Conservation (phyloP, 2,329 filamentous ascomycete species). For the Knoxdaviesia proteae region DNA sequence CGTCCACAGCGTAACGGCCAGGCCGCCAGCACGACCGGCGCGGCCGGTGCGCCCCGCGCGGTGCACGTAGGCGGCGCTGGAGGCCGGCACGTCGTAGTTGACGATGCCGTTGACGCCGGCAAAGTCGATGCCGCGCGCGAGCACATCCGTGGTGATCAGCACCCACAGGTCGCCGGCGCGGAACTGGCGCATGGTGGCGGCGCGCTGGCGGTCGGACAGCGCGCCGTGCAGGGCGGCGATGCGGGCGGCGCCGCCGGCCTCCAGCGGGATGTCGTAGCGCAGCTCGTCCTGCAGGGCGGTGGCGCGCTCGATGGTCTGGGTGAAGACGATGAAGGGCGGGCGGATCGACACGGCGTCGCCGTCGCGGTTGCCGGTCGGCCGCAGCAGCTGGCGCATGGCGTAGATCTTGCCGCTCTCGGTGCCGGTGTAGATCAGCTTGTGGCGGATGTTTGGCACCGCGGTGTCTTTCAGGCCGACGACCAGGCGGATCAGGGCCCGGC, state of each 20-base stretch:
- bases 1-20: conserved; percentile 87
- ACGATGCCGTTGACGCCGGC: conserved; percentile 87
- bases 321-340: conserved; percentile 86
- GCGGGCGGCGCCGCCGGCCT: conserved; percentile 64
- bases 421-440: conserved; percentile 76
- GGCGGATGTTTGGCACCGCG: conserved; percentile 76
- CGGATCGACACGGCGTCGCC: conserved; percentile 39
- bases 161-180: conserved; percentile 88
- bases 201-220: conserved; percentile 54
- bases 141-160: conserved; percentile 82
- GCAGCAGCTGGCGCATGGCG: conserved; percentile 72
- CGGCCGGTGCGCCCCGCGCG: conserved; percentile 80
- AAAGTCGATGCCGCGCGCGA: conserved; percentile 87
- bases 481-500: conserved; percentile 42
- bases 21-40: conserved; percentile 67
- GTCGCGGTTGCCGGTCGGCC: conserved; percentile 34
- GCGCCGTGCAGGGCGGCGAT: conserved; percentile 83
- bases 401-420: conserved; percentile 88
- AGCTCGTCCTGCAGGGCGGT: conserved; percentile 75
- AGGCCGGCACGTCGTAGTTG: conserved; percentile 93
- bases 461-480: conserved; percentile 96
- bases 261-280: conserved; percentile 78
- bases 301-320: conserved; percentile 83
- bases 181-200: conserved; percentile 73
- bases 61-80: conserved; percentile 77